Base-by-base conservation (phyloP, 2,329 filamentous ascomycete species). In the Penicillium sp. region DNA sequence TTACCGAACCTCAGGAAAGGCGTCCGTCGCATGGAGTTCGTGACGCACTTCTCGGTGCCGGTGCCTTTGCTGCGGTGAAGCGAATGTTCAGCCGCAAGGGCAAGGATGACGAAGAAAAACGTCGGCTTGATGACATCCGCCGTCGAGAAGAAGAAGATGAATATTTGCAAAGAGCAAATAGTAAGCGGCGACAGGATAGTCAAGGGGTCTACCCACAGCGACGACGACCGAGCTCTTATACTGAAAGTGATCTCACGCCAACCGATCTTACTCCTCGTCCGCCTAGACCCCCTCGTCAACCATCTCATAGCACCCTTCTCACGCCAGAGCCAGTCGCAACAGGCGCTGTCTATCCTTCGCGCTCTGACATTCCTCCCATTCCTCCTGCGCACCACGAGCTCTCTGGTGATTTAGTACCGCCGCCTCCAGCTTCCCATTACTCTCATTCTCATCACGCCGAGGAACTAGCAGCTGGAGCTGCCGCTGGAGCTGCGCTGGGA, bases 11-110 rank as follows among this genome's bases (percentile, higher is more conserved):
- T 2, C 75, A 76, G 7, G 73, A 78, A 51, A 72, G 75, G 48
- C 67, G 64, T 62, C 49, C 74, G 49, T 70, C 74, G 12, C 79
- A 81, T 56, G 78, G 78, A 0, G 70, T 79, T n/a, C 80, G 78
- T 21, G 83, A 86, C 45, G 85, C 82, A 8, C 78, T 85, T 2
- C 71, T 89, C 24, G 87, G 87, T 2, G 75, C 87, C 31, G 88
- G 87, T 8, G 88, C 86, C 76, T 74, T 91, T 44, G 82, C 83
- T 6, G 73, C 74, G 4, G 48, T 79, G 29, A 72, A 72, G 41
- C 86, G 82, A 73, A 82, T 83, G 67, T 79, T 88, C 68, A 83
- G 81, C 60, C 79, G 85, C 69, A 73, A 84, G 59, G 66, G 77
- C 61, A 67, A 78, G 66, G 77, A 82, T 60, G 69, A 78, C 67